Evolutionary conservation across 192 early-diverging fungal species (phyloP).

Genomic region (Backusella sp.): DNA sequence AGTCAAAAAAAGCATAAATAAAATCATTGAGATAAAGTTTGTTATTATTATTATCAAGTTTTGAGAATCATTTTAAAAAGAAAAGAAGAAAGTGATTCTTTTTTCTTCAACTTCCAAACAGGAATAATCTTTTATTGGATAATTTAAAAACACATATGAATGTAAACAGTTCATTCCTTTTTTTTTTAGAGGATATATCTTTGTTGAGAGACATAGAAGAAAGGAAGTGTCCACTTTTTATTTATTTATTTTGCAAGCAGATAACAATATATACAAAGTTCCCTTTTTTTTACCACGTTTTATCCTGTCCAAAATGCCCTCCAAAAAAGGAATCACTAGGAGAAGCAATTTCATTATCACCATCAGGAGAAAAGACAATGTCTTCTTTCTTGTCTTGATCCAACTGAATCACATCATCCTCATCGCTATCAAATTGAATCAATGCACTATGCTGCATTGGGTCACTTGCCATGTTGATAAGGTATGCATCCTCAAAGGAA

Average conservation of each 20-base stretch:
- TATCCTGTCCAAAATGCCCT: not conserved
- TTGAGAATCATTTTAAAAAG: no score
- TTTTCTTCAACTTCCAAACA: no score
- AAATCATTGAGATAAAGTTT: not conserved
- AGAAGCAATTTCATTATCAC: slow-evolving; percentile 52
- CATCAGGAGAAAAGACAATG: slow-evolving; percentile 51
- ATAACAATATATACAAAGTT: not conserved
- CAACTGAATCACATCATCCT: slow-evolving; percentile 7
- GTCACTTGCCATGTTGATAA: slow-evolving; percentile 43
- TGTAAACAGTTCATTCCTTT: no score
- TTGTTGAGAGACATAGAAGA: no score
- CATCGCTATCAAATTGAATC: slow-evolving; percentile 29
- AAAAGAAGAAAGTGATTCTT: no score
- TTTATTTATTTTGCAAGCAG: no score
- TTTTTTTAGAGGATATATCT: no score
- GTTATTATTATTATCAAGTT: not conserved
- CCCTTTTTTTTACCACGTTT: not conserved
- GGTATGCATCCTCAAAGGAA: slow-evolving; percentile 59
- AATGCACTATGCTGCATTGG: slow-evolving; percentile 25
- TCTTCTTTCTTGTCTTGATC: not conserved
- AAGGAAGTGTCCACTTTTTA: no score
- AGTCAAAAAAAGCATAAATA: not conserved
- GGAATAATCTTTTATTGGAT: no score
- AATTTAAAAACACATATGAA: no score
- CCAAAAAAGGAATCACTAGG: slow-evolving; percentile 32